These are phyloP conservation scores for Monilinia vaccinii-corymbosi DNA, from an alignment of 2,329 filamentous ascomycete species.

Conservation along the genomic window DNA sequence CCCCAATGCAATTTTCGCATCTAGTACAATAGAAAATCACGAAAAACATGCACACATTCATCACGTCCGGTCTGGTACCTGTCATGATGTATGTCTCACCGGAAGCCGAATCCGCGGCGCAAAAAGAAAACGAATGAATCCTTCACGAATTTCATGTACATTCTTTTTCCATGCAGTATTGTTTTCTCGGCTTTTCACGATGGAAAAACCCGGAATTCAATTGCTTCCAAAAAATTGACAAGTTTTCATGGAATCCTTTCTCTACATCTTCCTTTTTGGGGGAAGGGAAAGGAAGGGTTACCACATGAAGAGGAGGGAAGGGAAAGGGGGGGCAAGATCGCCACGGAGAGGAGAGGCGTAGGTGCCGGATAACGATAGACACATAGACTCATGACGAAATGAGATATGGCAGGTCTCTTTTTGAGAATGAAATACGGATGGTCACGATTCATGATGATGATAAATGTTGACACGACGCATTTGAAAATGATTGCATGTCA, in stretches of 20 bases:
- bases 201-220: neutral
- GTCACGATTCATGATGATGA: constrained; percentile 7
- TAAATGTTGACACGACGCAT: neutral
- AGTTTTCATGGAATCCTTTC: constrained; percentile 2
- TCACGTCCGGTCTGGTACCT: constrained; percentile 20
- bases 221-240: neutral
- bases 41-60: constrained; percentile 13
- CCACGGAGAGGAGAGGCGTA: neutral
- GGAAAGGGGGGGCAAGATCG: neutral
- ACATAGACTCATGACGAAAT: constrained; percentile 1
- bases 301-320: constrained; percentile 7
- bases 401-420: neutral
- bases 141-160: constrained; percentile 3
- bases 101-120: constrained; percentile 28
- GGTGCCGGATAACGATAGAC: neutral
- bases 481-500: neutral
- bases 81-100: constrained; percentile 16
- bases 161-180: neutral
- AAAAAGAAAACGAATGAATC: neutral
- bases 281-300: neutral
- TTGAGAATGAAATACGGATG: neutral
- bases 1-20: constrained; percentile 15
- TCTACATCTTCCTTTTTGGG: neutral
- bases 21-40: neutral
- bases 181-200: neutral